Base-by-base conservation (phyloP, 2,329 filamentous ascomycete species). In the Colletotrichum siamense region DNA sequence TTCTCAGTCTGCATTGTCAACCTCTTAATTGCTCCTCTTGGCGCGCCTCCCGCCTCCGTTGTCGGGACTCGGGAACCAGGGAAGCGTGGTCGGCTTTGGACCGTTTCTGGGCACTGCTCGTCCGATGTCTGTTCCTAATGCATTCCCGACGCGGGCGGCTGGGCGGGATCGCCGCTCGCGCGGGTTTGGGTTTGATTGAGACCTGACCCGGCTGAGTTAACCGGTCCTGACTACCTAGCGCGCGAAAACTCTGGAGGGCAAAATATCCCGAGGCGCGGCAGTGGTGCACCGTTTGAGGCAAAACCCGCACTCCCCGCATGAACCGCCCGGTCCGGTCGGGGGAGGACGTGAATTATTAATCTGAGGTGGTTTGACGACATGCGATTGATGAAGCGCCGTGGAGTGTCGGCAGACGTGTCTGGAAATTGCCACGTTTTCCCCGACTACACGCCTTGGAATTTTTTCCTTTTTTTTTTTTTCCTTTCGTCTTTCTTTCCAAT, bases 401-500 rank as follows among this genome's bases (percentile, higher is more conserved):
- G n/a, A 4, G 44, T 49, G 44, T 52, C 44, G 18, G 44, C 9
- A 7, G 6, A 3, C 8, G 10, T 49, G 44, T 7, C 9, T 6
- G 39, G 5, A 13, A 13, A 49, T 22, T 13, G 5, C 2, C 1
- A 49, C 39, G 1, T 22, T 22, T 49, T n/a, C 0, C 18, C 10
- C 44, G 1, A n/a, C 39, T 5, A 3, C 39, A 44, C 0, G 39
- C 8, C 36, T 39, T 18, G 36, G 39, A n/a, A n/a, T n/a, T n/a
- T n/a, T n/a, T n/a, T n/a, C n/a, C n/a, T n/a, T n/a, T 8, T 0
- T 1, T 44, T 44, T 36, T 36, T 4, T 15, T 36, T 15, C 1
- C 6, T 2, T 36, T 34, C 12, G 6, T 34, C 6, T 34, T 15
- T 34, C 12, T 36, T 36, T 15, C 13, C 13, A 8, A 16, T 36